These are phyloP conservation scores for Aegle marmelos DNA, from an alignment of 345 rosid species.

Conservation along the genomic window DNA sequence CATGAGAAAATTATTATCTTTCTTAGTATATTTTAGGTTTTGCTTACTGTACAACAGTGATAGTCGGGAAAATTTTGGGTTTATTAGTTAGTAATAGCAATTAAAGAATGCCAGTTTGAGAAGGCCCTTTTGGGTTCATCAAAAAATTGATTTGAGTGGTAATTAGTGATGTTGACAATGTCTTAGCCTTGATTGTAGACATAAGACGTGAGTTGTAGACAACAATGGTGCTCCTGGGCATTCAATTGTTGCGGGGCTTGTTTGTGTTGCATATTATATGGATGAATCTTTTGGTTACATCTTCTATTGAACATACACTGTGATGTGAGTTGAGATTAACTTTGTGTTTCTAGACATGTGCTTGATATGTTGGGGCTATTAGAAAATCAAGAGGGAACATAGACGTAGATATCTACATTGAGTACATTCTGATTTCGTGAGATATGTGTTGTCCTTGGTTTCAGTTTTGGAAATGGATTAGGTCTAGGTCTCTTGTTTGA, in stretches of 20 bases:
- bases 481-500: not conserved
- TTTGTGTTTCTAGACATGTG: not conserved
- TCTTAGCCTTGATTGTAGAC: not conserved
- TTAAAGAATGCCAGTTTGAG: not conserved
- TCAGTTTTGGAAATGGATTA: not conserved
- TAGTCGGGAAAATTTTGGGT: not conserved
- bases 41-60: too few species aligned
- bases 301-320: not conserved
- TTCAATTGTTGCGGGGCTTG: not conserved
- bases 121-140: not conserved
- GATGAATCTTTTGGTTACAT: not conserved
- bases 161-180: not conserved
- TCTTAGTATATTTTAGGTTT: too few species aligned
- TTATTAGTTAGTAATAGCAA: not conserved
- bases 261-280: not conserved
- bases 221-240: not conserved
- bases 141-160: not conserved
- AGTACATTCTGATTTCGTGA: not conserved
- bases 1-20: not conserved
- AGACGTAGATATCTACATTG: not conserved
- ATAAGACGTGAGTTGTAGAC: too few species aligned
- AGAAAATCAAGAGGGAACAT: not conserved
- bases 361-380: not conserved
- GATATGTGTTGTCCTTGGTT: not conserved
- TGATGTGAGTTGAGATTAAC: not conserved